phyloP scores from a whole-genome alignment of 768 basidiomycete species.

The Suillus hirtellus region DNA sequence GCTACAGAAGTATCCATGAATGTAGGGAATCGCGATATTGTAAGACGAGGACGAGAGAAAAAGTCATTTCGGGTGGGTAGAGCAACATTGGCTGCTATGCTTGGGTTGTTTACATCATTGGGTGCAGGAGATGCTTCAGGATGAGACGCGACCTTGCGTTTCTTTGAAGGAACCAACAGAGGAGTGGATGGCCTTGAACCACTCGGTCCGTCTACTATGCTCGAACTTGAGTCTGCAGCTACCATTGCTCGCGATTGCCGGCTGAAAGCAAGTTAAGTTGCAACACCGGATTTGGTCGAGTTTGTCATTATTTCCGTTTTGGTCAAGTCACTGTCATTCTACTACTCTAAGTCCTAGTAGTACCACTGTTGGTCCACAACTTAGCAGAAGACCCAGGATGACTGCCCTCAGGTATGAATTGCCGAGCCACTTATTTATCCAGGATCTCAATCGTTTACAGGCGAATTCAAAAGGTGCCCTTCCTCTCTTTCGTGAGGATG shows the following conservation, averaged over 20 bases:
- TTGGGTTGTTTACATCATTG: slow-evolving; percentile 47
- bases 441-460: slow-evolving; percentile 37
- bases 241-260: slow-evolving; percentile 5
- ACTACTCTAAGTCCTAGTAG: neutral
- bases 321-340: slow-evolving; percentile 7
- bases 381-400: slow-evolving; percentile 25
- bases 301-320: neutral
- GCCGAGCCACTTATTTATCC: neutral
- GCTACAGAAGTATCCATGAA: slow-evolving; percentile 56
- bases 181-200: slow-evolving; percentile 30
- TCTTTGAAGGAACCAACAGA: slow-evolving; percentile 26
- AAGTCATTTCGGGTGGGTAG: slow-evolving; percentile 70
- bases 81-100: slow-evolving; percentile 44
- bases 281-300: slow-evolving; percentile 1
- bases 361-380: neutral
- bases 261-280: neutral
- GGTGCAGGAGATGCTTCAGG: slow-evolving; percentile 56
- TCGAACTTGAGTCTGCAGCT: neutral
- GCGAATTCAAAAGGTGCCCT: slow-evolving; percentile 72
- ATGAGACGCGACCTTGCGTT: slow-evolving; percentile 56
- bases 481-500: slow-evolving; percentile 5
- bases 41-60: slow-evolving; percentile 66
- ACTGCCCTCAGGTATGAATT: slow-evolving; percentile 39
- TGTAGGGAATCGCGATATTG: slow-evolving; percentile 71
- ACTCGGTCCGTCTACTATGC: neutral